A percentile compares a stretch with the other conserved stretches of the same genome.
phyloP scores from a whole-genome alignment of 495 filamentous ascomycete genomes.

The Parachaetomium inaequale region DNA sequence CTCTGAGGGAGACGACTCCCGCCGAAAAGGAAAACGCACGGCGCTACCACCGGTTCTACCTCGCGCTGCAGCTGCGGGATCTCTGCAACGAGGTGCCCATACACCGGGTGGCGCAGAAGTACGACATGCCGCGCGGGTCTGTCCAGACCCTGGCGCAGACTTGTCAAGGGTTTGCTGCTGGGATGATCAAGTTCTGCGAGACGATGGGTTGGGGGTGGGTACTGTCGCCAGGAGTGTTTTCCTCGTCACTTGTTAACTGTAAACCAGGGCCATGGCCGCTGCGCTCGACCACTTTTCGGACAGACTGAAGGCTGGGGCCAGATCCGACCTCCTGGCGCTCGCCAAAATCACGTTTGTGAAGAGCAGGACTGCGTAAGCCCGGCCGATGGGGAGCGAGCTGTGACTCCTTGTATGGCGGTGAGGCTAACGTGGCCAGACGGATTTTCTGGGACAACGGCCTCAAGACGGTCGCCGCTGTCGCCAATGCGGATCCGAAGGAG shows the following conservation, averaged over 20 bases:
- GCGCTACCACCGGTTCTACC: constrained; percentile 74
- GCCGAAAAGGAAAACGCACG: constrained; percentile 58
- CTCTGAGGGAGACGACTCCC: constrained; percentile 59
- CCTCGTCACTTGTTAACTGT: background rate
- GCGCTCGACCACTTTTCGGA: constrained; percentile 75
- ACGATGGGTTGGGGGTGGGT: constrained; percentile 65
- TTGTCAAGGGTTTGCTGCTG: constrained; percentile 74
- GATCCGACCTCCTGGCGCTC: constrained; percentile 67
- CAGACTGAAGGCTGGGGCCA: constrained; percentile 68
- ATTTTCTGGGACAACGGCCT: constrained; percentile 77
- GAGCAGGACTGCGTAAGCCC: constrained; percentile 59
- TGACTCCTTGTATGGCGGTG: background rate
- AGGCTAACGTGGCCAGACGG: constrained; percentile 31
- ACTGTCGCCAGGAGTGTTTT: background rate
- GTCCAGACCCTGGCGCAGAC: constrained; percentile 72
- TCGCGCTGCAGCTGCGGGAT: constrained; percentile 76
- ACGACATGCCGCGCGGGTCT: constrained; percentile 63
- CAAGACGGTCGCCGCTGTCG: constrained; percentile 61
- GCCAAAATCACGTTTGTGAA: constrained; percentile 75
- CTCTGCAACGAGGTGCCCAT: constrained; percentile 77
- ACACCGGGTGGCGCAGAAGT: constrained; percentile 64
- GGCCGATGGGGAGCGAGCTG: background rate
- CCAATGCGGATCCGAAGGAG: constrained; percentile 64
- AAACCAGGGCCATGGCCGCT: constrained; percentile 59
- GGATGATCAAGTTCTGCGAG: constrained; percentile 72